Evolutionary conservation across 495 filamentous ascomycete species (phyloP), one percentile per base, ranked within the genome.

Genomic region (Durotheca rogersii): DNA sequence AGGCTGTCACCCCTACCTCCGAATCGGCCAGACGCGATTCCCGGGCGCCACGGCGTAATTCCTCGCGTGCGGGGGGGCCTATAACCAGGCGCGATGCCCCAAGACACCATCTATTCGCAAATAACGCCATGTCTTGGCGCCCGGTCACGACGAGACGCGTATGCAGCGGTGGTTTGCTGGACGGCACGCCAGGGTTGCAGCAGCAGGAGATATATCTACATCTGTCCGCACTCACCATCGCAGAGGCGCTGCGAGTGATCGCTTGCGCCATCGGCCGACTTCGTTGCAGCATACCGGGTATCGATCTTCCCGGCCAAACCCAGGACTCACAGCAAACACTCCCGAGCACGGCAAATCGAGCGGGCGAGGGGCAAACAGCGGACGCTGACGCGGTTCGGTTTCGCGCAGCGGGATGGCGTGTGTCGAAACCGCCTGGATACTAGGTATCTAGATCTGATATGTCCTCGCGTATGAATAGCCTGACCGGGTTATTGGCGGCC

Each of bases 81-180:
- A 49, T 51, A 53, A 50, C 29, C 48, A 47, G 51, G 42, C 52
- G 48, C 34, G 20, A 32, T 56, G 14, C 34, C 16, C n/a, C 29
- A 56, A 63, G 16, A 23, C 56, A 64, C 53, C 60, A 64, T 64
- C 53, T 23, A 64, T 51, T 57, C 51, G 46, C 47, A 60, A 64
- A 60, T 64, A 60, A 61, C 60, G 60, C 38, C 56, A 64, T 64
- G 45, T 43, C 60, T 64, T 64, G 60, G 60, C 60, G 41, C 30
- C 19, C 16, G 16, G 32, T 43, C 34, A 38, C 29, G 47, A 53
- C 30, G 36, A 14, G 21, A 47, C 42, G 41, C 53, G 38, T 40
- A 44, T 29, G 37, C 41, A 37, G 47, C 51, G n/a, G 46, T 41
- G 18, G 41, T 44, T 40, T 42, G 47, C 52, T 51, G 43, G 35